Evolutionary conservation across 2,329 filamentous ascomycete genomes (phyloP).

Genomic region (Teratosphaeria viscida): DNA sequence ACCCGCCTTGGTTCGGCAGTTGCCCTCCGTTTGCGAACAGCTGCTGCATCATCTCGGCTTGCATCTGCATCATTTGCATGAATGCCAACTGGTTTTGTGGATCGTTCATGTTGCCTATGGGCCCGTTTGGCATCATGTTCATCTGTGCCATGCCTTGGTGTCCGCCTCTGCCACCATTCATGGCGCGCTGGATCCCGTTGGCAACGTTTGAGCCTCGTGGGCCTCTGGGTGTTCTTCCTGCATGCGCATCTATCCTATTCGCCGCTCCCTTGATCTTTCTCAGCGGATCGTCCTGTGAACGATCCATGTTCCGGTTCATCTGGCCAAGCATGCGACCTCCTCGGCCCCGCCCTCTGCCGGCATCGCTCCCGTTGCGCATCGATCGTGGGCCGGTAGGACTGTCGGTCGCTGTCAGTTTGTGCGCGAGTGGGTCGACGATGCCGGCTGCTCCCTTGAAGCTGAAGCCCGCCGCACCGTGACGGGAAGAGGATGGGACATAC

Average conservation of each 20-base stretch:
- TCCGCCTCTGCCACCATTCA: slow-evolving; percentile 18
- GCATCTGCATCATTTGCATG: slow-evolving; percentile 51
- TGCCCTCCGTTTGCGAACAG: slow-evolving; percentile 2
- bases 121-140: slow-evolving; percentile 34
- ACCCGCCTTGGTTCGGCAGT: neutral
- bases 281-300: slow-evolving; percentile 54
- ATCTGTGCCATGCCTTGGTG: slow-evolving; percentile 9
- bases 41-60: slow-evolving; percentile 64
- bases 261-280: slow-evolving; percentile 65
- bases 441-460: neutral
- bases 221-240: slow-evolving; percentile 56
- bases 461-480: neutral
- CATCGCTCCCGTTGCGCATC: slow-evolving; percentile 63
- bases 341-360: slow-evolving; percentile 40
- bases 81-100: slow-evolving; percentile 63
- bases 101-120: slow-evolving; percentile 32
- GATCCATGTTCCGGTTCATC: slow-evolving; percentile 60
- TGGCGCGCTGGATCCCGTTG: slow-evolving; percentile 31
- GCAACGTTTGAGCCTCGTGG: slow-evolving; percentile 43
- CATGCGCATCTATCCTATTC: slow-evolving; percentile 72
- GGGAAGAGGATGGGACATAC: slow-evolving; percentile 25
- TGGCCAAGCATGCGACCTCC: slow-evolving; percentile 80
- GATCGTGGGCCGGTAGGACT: slow-evolving; percentile 81
- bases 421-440: neutral
- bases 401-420: slow-evolving; percentile 37